Conservation (phyloP, 257 asterid genomes). For the Solanum corneliomulleri region DNA sequence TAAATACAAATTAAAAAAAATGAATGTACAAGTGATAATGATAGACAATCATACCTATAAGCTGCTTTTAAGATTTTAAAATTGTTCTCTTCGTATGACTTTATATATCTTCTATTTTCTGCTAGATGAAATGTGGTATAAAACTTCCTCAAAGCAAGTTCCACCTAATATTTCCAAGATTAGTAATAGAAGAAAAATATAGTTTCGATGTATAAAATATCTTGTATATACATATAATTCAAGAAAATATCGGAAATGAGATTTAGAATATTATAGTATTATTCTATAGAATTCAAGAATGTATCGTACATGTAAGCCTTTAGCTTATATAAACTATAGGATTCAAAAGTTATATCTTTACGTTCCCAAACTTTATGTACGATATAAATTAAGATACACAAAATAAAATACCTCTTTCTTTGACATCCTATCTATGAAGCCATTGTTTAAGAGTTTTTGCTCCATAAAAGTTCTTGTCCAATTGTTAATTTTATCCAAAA, state of each 20-base stretch:
- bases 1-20: no score
- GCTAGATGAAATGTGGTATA: conserved; percentile 13
- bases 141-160: conserved; percentile 17
- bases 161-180: conserved; percentile 6
- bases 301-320: not conserved
- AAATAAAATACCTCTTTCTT: conserved; percentile 16
- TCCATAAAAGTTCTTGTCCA: conserved; percentile 28
- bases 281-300: no score
- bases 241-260: no score
- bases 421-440: conserved; percentile 10
- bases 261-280: no score
- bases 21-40: no score
- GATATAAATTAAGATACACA: not conserved
- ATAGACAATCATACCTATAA: no score
- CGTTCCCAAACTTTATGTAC: not conserved
- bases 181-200: not conserved
- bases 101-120: conserved; percentile 10
- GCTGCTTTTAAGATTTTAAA: not conserved
- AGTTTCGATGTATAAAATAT: no score
- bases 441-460: conserved; percentile 9
- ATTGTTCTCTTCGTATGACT: conserved; percentile 9
- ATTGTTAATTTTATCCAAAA: conserved; percentile 15
- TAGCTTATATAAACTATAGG: not conserved
- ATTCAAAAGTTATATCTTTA: not conserved
- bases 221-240: no score